Conservation (phyloP, 164 flowering plant genomes). For the Aristolochia fimbriata region DNA sequence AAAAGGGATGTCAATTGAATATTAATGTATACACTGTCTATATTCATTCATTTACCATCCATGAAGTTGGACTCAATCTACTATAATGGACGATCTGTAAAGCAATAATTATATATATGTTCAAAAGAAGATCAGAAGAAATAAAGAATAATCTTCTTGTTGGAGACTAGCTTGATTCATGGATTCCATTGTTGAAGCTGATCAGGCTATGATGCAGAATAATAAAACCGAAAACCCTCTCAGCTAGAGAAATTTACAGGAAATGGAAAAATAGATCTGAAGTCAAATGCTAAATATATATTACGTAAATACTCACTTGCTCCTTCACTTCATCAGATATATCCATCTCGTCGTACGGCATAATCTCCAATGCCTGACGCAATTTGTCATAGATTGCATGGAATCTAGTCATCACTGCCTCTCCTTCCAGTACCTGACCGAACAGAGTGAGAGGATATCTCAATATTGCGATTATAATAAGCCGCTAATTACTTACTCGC, state of each 20-base stretch:
- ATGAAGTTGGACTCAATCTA: too few species aligned
- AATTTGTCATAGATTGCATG: constrained; percentile 40
- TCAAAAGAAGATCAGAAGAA: neutral
- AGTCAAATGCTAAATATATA: neutral
- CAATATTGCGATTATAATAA: too few species aligned
- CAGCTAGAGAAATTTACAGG: too few species aligned
- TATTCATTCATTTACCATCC: too few species aligned
- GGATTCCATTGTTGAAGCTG: neutral
- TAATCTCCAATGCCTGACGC: constrained; percentile 34
- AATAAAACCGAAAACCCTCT: neutral
- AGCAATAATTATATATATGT: too few species aligned
- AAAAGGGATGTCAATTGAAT: neutral
- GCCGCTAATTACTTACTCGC: too few species aligned
- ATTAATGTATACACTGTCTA: too few species aligned
- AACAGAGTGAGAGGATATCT: neutral
- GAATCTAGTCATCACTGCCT: constrained; percentile 41
- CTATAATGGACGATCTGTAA: too few species aligned
- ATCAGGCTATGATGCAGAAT: neutral
- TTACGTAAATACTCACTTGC: constrained; percentile 42
- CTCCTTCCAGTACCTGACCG: constrained; percentile 57
- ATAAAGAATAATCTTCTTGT: neutral
- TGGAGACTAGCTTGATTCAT: neutral
- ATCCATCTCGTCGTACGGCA: constrained; percentile 48
- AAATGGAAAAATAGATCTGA: too few species aligned
- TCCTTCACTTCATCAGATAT: constrained; percentile 71